Base-by-base conservation (phyloP, 108 stramenopile species). In the Pseudonitzschia delicatissima region DNA sequence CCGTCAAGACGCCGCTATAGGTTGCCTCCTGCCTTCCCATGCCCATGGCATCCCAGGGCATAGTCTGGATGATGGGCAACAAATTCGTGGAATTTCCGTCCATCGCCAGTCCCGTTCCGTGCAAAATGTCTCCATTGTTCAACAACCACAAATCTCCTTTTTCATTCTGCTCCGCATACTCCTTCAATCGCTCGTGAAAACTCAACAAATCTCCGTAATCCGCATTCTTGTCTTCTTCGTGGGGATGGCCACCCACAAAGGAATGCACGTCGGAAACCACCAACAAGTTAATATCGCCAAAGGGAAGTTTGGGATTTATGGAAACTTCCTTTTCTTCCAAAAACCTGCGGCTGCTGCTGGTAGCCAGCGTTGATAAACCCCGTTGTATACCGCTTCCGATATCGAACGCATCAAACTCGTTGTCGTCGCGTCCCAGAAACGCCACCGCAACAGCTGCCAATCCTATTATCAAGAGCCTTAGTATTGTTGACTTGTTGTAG, bases 201-300 rank as follows among this genome's bases (percentile, higher is more conserved):
- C 76, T 77, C 15, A 86, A 62, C 11, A 93, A 69, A 42, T 81
- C 60, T 0, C 91, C 91, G 68, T 84, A 89, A 63, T 93, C 85
- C 18, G 82, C 88, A 61, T 84, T 69, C 12, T 76, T 45, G 15
- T 59, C 34, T 2, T 61, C 67, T 65, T 86, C 85, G 60, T 93
- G 86, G 5, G 70, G 60, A 35, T 84, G 86, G 9, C 85, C 83
- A 35, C 62, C 83, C 4, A 93, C 66, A 45, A 57, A 86, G 23
- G 82, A 79, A 75, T 93, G 91, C 0, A 86, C 87, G 44, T 93
- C 91, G 12, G 91, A 89, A 44, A 90, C 63, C 21, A 88, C 82
- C 17, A 92, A n/a, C 8, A 92, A 66, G 62, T 88, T 92, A 39
- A 92, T 85, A 62, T 82, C 85, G 18, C 61, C 66, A 66, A 74